Conservation (phyloP, 2,329 filamentous ascomycete genomes). For the Ustilaginoidea virens region DNA sequence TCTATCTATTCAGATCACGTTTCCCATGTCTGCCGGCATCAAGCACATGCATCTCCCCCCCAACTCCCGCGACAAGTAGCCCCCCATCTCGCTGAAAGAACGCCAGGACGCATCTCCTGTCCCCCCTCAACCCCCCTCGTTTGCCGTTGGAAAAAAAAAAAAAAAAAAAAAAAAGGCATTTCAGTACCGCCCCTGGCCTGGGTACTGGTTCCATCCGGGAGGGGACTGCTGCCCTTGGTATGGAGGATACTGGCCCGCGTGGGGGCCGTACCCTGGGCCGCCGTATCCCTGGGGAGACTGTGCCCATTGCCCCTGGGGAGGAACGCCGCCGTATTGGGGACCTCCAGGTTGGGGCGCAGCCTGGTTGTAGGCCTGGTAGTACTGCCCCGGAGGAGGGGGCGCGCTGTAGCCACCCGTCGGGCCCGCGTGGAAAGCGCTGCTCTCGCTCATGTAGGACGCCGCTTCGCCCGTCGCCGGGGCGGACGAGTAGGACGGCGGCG, state of each 20-base stretch:
- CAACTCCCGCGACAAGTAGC: too few relatives aligned
- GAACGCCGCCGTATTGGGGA: conserved; percentile 8
- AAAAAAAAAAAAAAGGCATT: background rate
- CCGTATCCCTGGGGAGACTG: conserved; percentile 8
- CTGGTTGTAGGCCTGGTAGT: conserved; percentile 18
- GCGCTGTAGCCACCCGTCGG: conserved; percentile 13
- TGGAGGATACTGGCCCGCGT: conserved; percentile 10
- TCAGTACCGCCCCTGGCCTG: conserved; percentile 17
- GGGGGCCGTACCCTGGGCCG: conserved; percentile 10
- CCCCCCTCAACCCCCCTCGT: too few relatives aligned
- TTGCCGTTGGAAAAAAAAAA: background rate
- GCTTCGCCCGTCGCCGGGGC: conserved; percentile 22
- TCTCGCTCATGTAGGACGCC: conserved; percentile 13
- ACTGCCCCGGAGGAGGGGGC: conserved; percentile 17
- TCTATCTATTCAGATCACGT: too few relatives aligned
- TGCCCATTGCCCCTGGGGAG: conserved; percentile 5
- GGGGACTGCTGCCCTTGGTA: conserved; percentile 13
- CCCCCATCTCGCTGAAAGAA: too few relatives aligned
- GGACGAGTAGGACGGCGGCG: conserved; percentile 16
- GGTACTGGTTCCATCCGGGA: conserved; percentile 19
- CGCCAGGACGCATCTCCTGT: too few relatives aligned
- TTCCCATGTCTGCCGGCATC: too few relatives aligned
- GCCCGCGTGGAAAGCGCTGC: conserved; percentile 8
- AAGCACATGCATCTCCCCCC: too few relatives aligned
- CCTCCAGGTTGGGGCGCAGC: conserved; percentile 7